Base-by-base conservation (phyloP, 2,329 filamentous ascomycete species). In the Taxawa tesnikishii region DNA sequence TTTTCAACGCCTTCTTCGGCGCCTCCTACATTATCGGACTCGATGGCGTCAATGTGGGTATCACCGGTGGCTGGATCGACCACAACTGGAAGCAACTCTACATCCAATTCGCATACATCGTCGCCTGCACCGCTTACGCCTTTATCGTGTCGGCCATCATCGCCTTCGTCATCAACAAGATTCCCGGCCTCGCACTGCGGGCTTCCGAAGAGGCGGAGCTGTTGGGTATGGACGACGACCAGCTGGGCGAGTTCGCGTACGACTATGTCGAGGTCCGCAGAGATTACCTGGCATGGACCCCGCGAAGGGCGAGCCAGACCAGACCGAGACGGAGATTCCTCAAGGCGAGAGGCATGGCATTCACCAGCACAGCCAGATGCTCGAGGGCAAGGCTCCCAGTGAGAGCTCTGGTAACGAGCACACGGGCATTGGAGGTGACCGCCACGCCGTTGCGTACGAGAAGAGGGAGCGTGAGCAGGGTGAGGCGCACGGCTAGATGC, bases 181-280 rank as follows among this genome's bases (percentile, higher is more conserved):
- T 85, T 14, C 83, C 83, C 15, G 82, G 82, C 28, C 70, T 90
- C 13, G 73, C 84, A 54, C 78, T 90, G 28, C 80, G 83, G 36
- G 81, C 82, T 6, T 79, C 73, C 15, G 80, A 85, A 49, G 79
- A 87, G 58, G 83, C 83, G 15, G 83, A 90, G 58, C 73, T 88
- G 9, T 73, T 88, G 35, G 83, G 83, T 44, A 87, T 88, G 80
- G 83, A 90, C 50, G 83, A 88, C 52, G 82, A 88, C 59, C 83
- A 90, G 62, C 80, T 88, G 46, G 83, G 83, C 58, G 83, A 90
- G 59, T 90, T 88, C 53, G 83, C 82, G 9, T 88, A 88, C 65
- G 83, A 90, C 56, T 90, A 88, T 55, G 83, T 90, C 43, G 83
- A 90, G 68, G 81, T 88, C 37, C 79, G 83, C 51, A 75, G 83